These are phyloP conservation scores for Boletus pseudopeckii DNA, from an alignment of 768 basidiomycete species.

Conservation along the genomic window DNA sequence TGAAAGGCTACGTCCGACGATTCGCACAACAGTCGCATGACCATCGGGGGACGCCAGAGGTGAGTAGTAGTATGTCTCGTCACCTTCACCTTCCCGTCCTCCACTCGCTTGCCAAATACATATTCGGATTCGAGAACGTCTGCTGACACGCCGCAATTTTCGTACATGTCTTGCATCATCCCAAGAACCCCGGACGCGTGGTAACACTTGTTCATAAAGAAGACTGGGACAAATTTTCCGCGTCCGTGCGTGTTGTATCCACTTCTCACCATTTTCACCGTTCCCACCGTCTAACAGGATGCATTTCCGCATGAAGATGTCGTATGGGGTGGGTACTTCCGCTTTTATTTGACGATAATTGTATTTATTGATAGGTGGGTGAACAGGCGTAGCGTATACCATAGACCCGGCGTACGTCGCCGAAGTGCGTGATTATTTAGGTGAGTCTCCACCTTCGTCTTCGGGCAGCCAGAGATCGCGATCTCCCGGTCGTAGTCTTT, in stretches of 20 bases:
- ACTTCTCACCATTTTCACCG: neutral
- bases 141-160: neutral
- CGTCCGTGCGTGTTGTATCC: constrained; percentile 43
- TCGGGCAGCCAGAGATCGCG: neutral
- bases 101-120: neutral
- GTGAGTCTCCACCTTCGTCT: constrained; percentile 37
- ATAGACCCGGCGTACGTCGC: constrained; percentile 74
- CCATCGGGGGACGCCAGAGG: constrained; percentile 87
- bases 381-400: constrained; percentile 75
- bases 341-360: no score
- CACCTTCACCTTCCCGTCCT: neutral
- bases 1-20: constrained; percentile 87
- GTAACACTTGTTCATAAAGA: constrained; percentile 86
- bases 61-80: constrained; percentile 26
- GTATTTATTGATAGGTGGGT: neutral
- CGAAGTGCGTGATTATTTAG: constrained; percentile 82
- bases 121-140: neutral
- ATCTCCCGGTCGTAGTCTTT: neutral
- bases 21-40: constrained; percentile 93
- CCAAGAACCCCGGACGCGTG: constrained; percentile 78
- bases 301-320: constrained; percentile 32
- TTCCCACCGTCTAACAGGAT: constrained; percentile 19
- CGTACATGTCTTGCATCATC: neutral
- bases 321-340: constrained; percentile 58
- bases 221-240: constrained; percentile 79